Evolutionary conservation across 108 stramenopile genomes (phyloP), one percentile per base, ranked within the genome.

Genomic region (Hondaea fermentalgiana): DNA sequence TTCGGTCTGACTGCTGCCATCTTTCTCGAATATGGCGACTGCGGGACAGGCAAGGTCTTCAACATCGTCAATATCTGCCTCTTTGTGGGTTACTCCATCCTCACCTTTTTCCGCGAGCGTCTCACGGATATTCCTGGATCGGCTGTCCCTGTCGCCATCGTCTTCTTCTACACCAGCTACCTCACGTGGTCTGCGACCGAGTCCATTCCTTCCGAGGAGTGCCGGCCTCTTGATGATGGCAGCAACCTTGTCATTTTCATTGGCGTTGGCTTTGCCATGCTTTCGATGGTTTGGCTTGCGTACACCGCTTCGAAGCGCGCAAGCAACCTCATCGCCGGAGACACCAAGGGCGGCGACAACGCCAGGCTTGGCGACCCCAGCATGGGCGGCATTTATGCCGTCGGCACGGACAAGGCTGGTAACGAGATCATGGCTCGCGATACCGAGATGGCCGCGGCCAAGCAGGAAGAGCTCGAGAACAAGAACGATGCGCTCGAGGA

Each of bases 291-390:
- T 21, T 83, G 72, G 72, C 47, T 51, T 51, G 44, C 72, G 5
- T 83, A 83, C 72, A 83, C 72, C 5, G 72, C 72, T 43, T 83
- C 72, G 6, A 83, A 83, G 72, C 72, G 72, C 44, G n/a, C 49
- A 23, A 83, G 17, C 49, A 83, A 83, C 72, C 72, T 83, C 23
- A n/a, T 83, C 49, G 72, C 72, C n/a, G 72, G 72, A 44, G 72
- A 83, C 49, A 21, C 5, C 5, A 45, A 83, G 72, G 35, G 60
- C 5, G 60, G 35, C 5, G 60, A 64, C 29, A 64, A 64, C 25
- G 29, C 60, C 60, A 64, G n/a, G 60, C 60, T 64, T 64, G 60
- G 60, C 35, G 72, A 51, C 25, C n/a, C 47, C 49, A 45, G 44
- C 44, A 45, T 83, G 44, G 72, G 72, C 21, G 72, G 72, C 49